Base-by-base conservation (phyloP, 257 asterid genomes). In the Asclepias syriaca region DNA sequence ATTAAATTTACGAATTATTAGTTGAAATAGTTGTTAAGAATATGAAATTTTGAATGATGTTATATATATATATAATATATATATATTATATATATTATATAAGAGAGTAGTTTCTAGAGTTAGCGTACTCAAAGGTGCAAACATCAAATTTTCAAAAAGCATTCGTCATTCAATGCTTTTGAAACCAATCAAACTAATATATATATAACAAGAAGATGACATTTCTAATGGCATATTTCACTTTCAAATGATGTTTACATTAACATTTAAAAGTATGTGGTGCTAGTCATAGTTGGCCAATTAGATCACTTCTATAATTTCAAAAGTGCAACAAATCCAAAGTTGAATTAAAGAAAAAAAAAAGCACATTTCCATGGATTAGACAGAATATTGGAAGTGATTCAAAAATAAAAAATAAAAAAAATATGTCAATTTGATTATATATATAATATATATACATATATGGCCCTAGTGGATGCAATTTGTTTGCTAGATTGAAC, bases 261-360 rank as follows among this genome's bases (percentile, higher is more conserved):
- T 24, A 37, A n/a, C 6, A 54, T 12, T 12, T 55, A 15, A 54
- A 60, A 21, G 45, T 22, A 3, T 59, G 13, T 24, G 27, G 27
- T 24, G 27, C 27, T 0, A 24, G 27, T 24, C 27, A 24, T 24
- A 24, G 27, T 24, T 50, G 72, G 72, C 68, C 57, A 56, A 57
- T 40, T 22, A 37, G 32, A 22, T 34, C 3, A 34, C 56, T 3
- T 12, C n/a, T 21, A 14, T 2, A 59, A 59, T 45, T 43, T 71
- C 75, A 71, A 71, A 43, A 43, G 40, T 24, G 55, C 27, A 58
- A 43, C 55, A 14, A 40, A 43, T 58, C 68, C 66, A 22, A 24
- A 24, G 14, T 71, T 71, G 75, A 71, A 71, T 58, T 24, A 24
- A 24, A 24, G 0, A 24, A 24, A 24, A 24, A 24, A 24, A 14